Conservation (phyloP, 192 early-diverging fungal genomes). For the Gaertneriomyces sp. region DNA sequence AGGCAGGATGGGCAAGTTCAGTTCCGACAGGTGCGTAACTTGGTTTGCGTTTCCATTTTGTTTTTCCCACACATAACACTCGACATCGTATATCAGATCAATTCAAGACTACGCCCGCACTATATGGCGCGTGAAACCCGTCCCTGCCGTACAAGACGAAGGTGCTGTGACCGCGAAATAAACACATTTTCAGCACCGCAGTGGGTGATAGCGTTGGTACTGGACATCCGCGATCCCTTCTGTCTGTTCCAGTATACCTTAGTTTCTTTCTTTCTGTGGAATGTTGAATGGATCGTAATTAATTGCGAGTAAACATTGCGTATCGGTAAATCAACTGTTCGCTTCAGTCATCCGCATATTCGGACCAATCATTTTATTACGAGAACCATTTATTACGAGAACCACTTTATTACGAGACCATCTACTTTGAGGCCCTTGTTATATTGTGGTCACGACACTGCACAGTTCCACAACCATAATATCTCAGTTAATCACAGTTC, state of each 20-base stretch:
- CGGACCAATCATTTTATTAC: too few relatives aligned
- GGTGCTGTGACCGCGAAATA: background rate
- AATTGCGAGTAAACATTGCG: too few relatives aligned
- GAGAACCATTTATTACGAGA: too few relatives aligned
- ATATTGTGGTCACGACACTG: too few relatives aligned
- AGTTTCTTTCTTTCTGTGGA: background rate
- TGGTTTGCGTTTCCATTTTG: constrained; percentile 18
- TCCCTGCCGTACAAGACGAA: constrained; percentile 1
- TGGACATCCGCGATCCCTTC: background rate
- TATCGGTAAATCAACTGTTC: too few relatives aligned
- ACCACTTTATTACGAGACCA: too few relatives aligned
- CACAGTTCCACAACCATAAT: too few relatives aligned
- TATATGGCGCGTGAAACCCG: constrained; percentile 66
- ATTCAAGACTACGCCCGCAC: constrained; percentile 90
- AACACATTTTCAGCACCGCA: background rate
- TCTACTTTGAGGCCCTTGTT: too few relatives aligned
- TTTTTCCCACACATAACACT: background rate
- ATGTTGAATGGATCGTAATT: background rate
- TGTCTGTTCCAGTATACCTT: background rate
- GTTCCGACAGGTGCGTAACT: constrained; percentile 54
- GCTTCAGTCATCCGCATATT: too few relatives aligned
- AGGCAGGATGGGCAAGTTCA: constrained; percentile 95
- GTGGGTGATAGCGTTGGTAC: background rate
- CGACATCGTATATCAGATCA: constrained; percentile 33
- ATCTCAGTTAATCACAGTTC: too few relatives aligned